A percentile compares a stretch with the other conserved stretches of the same genome.
These are phyloP conservation scores for Galeopsis tetrahit DNA, from an alignment of 257 asterid genomes.

Conservation along the genomic window DNA sequence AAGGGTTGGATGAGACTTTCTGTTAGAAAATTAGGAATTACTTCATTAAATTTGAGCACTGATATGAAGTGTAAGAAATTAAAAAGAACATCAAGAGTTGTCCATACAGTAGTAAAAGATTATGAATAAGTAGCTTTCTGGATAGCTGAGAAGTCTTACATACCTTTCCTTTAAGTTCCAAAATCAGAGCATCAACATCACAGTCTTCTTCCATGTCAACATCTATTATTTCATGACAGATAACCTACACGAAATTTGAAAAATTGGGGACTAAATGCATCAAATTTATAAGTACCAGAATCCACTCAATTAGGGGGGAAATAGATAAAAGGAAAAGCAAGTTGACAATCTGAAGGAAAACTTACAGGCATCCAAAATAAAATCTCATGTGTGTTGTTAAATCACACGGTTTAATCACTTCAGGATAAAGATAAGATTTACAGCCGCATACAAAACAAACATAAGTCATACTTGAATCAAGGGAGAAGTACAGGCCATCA, in stretches of 20 bases:
- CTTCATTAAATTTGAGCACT: neutral
- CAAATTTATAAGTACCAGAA: conserved; percentile 11
- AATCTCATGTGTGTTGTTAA: neutral
- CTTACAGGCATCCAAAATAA: conserved; percentile 18
- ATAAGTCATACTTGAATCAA: too few relatives aligned
- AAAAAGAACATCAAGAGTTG: conserved; percentile 1
- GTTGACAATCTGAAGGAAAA: neutral
- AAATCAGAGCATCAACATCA: conserved; percentile 40
- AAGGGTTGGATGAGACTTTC: conserved; percentile 47
- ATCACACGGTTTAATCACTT: neutral
- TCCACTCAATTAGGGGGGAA: neutral
- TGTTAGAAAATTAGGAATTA: conserved; percentile 33
- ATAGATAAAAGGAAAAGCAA: neutral
- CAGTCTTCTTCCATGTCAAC: conserved; percentile 72
- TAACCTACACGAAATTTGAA: conserved; percentile 51
- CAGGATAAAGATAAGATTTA: neutral
- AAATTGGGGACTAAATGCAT: conserved; percentile 19
- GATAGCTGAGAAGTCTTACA: conserved; percentile 23
- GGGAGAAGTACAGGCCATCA: neutral
- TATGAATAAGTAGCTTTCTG: neutral
- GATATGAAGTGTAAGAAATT: neutral
- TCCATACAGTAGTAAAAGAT: conserved; percentile 8
- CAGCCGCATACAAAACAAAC: neutral
- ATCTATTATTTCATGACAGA: conserved; percentile 70
- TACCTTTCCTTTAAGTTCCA: conserved; percentile 66